A percentile compares a stretch with the other conserved stretches of the same genome.
Evolutionary conservation across 805 yeast genomes (phyloP).

Genomic region (Yueomyces sinensis): DNA sequence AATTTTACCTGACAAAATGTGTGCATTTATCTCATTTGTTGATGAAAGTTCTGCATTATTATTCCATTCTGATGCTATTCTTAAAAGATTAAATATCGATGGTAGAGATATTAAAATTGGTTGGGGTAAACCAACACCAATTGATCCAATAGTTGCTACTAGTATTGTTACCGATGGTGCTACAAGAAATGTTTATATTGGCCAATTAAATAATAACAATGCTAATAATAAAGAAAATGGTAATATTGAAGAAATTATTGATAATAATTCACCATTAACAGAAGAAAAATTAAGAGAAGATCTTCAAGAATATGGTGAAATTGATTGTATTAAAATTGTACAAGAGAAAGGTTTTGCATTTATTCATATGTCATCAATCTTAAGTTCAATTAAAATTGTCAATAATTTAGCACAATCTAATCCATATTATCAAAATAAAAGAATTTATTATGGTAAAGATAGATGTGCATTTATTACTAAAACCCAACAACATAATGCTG

Average conservation of each 20-base stretch:
- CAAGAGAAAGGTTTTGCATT: conserved; percentile 79
- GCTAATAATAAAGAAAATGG: background rate
- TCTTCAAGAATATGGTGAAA: conserved; percentile 60
- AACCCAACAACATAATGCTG: conserved; percentile 94
- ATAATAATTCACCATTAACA: conserved; percentile 21
- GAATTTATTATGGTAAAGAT: conserved; percentile 86
- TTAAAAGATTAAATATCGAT: conserved; percentile 67
- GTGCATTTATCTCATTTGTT: conserved; percentile 82
- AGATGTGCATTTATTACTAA: conserved; percentile 89
- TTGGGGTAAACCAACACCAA: conserved; percentile 78
- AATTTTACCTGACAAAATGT: conserved; percentile 70
- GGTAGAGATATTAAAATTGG: conserved; percentile 79
- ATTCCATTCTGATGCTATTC: conserved; percentile 86
- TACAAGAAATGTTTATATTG: conserved; percentile 85
- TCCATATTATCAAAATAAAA: conserved; percentile 60
- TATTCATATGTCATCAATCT: conserved; percentile 76
- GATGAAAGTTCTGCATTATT: conserved; percentile 81
- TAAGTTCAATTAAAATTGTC: conserved; percentile 79
- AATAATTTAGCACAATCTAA: conserved; percentile 51
- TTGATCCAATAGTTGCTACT: conserved; percentile 59
- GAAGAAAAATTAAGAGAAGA: conserved; percentile 58
- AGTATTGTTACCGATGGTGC: conserved; percentile 80
- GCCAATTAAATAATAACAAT: conserved; percentile 45
- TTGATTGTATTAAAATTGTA: conserved; percentile 73
- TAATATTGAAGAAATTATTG: background rate